Percentiles rank a stretch among this genome's conserved stretches.
phyloP scores from a whole-genome alignment of 2,329 filamentous ascomycete species.

The Pseudomassariella vexata region DNA sequence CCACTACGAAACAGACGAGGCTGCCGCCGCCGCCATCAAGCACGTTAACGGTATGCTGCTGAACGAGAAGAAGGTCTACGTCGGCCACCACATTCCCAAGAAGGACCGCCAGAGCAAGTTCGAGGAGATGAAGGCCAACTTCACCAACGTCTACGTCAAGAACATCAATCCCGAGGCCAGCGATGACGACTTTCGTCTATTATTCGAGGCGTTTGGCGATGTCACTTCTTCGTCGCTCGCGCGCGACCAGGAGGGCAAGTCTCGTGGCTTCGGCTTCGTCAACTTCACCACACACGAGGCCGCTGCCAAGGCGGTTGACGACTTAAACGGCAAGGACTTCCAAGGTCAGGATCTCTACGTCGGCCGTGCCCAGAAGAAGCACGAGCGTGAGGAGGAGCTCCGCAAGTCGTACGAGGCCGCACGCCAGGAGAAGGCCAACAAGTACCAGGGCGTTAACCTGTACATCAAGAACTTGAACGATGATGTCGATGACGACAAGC shows the following conservation, averaged over 20 bases:
- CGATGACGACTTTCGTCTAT: conserved; percentile 88
- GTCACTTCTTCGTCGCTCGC: conserved; percentile 95
- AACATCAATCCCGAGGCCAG: conserved; percentile 81
- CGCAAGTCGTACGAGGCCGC: conserved; percentile 98
- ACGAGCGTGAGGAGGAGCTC: conserved; percentile 98
- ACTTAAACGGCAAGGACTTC: conserved; percentile 88
- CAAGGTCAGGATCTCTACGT: conserved; percentile 95
- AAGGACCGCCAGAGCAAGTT: conserved; percentile 99
- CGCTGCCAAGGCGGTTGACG: conserved; percentile 80
- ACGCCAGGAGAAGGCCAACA: conserved; percentile 95
- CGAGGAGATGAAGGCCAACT: conserved; percentile 99
- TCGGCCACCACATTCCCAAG: conserved; percentile 98
- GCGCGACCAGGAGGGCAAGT: conserved; percentile 84
- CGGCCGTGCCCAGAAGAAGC: conserved; percentile 98
- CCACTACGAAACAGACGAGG: conserved; percentile 99
- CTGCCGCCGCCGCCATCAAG: conserved; percentile 95
- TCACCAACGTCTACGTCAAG: conserved; percentile 99
- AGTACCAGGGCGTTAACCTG: conserved; percentile 98
- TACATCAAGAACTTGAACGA: conserved; percentile 99
- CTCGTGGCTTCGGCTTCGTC: conserved; percentile 91
- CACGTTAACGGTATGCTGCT: conserved; percentile 99
- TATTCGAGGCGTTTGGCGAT: conserved; percentile 88
- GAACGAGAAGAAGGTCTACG: conserved; percentile 99
- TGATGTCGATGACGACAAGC: conserved; percentile 95
- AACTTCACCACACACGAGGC: conserved; percentile 92